Base-by-base conservation (phyloP, 108 stramenopile species). In the Ochromonas danica region DNA sequence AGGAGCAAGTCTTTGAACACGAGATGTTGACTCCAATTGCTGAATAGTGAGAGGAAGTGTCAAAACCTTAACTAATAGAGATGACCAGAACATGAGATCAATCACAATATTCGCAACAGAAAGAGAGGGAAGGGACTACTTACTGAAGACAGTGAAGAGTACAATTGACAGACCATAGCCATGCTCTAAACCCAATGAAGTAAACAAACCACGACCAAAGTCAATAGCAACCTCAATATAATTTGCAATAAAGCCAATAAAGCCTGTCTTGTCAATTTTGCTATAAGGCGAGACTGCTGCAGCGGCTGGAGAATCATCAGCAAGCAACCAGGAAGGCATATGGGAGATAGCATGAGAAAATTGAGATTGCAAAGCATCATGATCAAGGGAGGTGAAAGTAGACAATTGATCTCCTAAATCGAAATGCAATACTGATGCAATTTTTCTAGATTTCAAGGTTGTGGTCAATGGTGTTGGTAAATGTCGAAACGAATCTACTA, bases 111-210 rank as follows among this genome's bases (percentile, higher is more conserved):
- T n/a, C n/a, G n/a, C n/a, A n/a, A n/a, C n/a, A n/a, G n/a, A n/a
- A n/a, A n/a, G n/a, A n/a, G n/a, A n/a, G n/a, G n/a, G n/a, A n/a
- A n/a, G n/a, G 6, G 22, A 51, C 45, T 51, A 51, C 45, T 51
- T 51, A 51, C 45, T 22, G 22, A 51, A 22, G 1, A 94, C 40
- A 0, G 96, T 97, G 90, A 97, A 88, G 71, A 72, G 82, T 81
- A 97, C 89, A 81, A 97, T 97, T 83, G 92, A 87, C 31, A 94
- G 62, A 61, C 96, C 96, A 91, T 95, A 95, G 1, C 93, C 79
- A 77, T 95, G 86, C 33, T 79, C 86, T 70, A 95, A 31, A 25
- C 94, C 94, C 31, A 90, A 51, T 6, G 14, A 6, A 14, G 6
- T 22, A 51, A 51, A 51, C 22, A 51, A 51, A 51, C 45, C 22